Conservation (phyloP, 2,329 filamentous ascomycete genomes). For the Magnaporthiopsis rhizophila region DNA sequence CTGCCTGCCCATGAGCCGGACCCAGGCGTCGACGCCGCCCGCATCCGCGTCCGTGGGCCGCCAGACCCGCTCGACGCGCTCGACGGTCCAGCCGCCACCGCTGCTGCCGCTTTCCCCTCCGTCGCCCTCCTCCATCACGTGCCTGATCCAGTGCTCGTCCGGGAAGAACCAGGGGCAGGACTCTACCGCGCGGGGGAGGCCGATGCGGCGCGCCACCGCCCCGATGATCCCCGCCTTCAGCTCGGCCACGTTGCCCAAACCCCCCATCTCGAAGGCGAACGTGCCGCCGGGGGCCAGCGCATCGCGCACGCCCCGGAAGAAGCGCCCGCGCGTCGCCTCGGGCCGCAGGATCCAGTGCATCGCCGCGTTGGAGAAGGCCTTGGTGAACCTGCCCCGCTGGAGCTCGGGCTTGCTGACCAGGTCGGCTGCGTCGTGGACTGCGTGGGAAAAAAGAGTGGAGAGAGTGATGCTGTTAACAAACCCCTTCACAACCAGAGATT, state of each 20-base stretch:
- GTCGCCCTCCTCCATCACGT: slow-evolving; percentile 23
- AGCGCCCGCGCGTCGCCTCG: slow-evolving; percentile 31
- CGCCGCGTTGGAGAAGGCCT: slow-evolving; percentile 59
- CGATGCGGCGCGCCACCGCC: slow-evolving; percentile 42
- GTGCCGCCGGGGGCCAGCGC: slow-evolving; percentile 46
- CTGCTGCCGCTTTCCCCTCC: slow-evolving; percentile 12
- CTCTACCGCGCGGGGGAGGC: slow-evolving; percentile 37
- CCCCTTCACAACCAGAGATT: neutral
- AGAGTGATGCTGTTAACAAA: too few relatives aligned
- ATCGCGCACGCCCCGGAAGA: slow-evolving; percentile 45
- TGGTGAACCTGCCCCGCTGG: slow-evolving; percentile 34
- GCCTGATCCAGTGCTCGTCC: slow-evolving; percentile 49
- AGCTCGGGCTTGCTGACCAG: slow-evolving; percentile 27
- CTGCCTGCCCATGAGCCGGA: slow-evolving; percentile 52
- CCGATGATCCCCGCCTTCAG: slow-evolving; percentile 49
- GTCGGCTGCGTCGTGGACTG: slow-evolving; percentile 37
- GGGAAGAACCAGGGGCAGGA: slow-evolving; percentile 66
- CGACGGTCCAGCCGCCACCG: slow-evolving; percentile 39
- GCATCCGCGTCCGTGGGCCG: slow-evolving; percentile 51
- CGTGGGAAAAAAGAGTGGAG: too few relatives aligned
- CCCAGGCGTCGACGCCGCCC: slow-evolving; percentile 58
- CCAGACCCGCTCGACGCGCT: slow-evolving; percentile 54
- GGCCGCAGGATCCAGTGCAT: slow-evolving; percentile 57
- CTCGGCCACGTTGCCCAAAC: slow-evolving; percentile 59
- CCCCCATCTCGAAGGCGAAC: slow-evolving; percentile 66